Conservation (phyloP, 129 eudicot genomes). For the Cynara cardunculus region DNA sequence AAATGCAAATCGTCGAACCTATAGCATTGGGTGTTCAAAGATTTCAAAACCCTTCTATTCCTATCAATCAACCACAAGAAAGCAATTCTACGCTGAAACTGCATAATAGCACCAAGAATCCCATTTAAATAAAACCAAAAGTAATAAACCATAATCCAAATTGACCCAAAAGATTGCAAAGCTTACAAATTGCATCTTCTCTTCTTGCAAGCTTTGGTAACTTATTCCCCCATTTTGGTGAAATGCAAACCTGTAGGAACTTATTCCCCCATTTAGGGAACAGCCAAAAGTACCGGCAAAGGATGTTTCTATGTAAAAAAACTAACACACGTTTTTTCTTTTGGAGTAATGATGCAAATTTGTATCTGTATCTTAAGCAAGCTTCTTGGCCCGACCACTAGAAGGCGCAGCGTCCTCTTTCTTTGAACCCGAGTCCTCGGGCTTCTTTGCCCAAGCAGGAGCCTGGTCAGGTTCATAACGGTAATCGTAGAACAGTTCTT, state of each 20-base stretch:
- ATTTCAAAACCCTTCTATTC: not conserved
- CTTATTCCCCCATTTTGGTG: not conserved
- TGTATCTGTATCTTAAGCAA: conserved; percentile 33
- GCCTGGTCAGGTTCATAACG: conserved; percentile 80
- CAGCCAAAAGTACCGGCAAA: not conserved
- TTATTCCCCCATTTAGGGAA: not conserved
- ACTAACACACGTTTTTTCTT: too few species aligned
- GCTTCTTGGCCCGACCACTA: conserved; percentile 70
- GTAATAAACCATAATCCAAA: not conserved
- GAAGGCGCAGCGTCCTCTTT: conserved; percentile 53
- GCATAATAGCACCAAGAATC: not conserved
- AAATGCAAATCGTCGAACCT: not conserved
- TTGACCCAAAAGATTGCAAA: not conserved
- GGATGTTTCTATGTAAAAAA: conserved; percentile 1
- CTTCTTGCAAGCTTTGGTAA: not conserved
- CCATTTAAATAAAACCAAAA: not conserved
- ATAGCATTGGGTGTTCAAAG: not conserved
- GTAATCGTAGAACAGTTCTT: conserved; percentile 81
- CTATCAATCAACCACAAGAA: not conserved
- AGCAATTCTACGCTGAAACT: not conserved
- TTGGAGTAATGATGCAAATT: not conserved
- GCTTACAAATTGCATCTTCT: not conserved
- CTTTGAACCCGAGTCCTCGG: conserved; percentile 54
- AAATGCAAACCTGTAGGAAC: not conserved
- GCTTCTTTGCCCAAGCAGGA: conserved; percentile 88